Conservation (phyloP, 108 stramenopile genomes). For the Fragilariopsis cylindrus region DNA sequence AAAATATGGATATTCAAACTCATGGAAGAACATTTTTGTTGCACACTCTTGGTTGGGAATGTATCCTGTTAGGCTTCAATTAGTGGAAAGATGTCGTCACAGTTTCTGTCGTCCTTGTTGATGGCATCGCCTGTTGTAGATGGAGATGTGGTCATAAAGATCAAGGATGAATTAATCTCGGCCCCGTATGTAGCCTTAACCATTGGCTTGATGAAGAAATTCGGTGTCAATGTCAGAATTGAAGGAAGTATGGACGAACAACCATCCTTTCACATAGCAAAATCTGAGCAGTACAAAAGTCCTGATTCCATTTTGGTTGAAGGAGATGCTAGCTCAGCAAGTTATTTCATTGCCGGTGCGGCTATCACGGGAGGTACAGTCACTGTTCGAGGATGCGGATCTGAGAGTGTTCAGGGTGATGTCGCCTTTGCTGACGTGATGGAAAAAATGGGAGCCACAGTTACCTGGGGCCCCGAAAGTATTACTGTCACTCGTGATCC, state of each 20-base stretch:
- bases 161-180: constrained; percentile 94
- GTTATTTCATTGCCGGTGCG: constrained; percentile 96
- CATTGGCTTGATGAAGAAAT: constrained; percentile 95
- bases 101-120: constrained; percentile 93
- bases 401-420: constrained; percentile 94
- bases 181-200: constrained; percentile 96
- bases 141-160: constrained; percentile 81
- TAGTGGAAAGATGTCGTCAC: constrained; percentile 96
- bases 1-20: too few relatives aligned
- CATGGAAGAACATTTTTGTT: neutral
- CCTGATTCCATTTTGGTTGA: constrained; percentile 85
- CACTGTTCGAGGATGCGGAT: constrained; percentile 90
- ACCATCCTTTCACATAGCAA: constrained; percentile 69
- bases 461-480: constrained; percentile 86
- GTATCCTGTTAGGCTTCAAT: constrained; percentile 53
- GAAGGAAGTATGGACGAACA: constrained; percentile 70
- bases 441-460: constrained; percentile 93
- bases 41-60: neutral
- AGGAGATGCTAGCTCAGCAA: constrained; percentile 96
- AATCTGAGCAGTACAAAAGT: constrained; percentile 68
- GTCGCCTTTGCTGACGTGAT: constrained; percentile 95
- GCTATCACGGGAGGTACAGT: constrained; percentile 96
- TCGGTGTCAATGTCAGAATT: constrained; percentile 75
- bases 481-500: constrained; percentile 93
- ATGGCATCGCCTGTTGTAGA: constrained; percentile 91